Evolutionary conservation across 2,329 filamentous ascomycete genomes (phyloP), one percentile per base, ranked within the genome.

Genomic region (Claviceps cyperi): DNA sequence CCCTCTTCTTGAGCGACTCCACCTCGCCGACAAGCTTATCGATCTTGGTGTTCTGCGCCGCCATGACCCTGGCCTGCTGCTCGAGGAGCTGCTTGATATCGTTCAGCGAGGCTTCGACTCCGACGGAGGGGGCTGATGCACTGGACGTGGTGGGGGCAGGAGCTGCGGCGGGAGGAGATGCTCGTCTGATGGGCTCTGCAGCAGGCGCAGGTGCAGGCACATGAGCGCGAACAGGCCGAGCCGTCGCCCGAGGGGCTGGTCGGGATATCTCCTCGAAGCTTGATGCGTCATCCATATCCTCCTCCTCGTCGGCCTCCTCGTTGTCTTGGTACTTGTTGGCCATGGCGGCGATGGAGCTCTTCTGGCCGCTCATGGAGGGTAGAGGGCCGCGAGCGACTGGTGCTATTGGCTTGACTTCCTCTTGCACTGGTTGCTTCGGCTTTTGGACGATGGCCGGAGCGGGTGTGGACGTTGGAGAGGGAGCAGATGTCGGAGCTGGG

Each of bases 181-280:
- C 58, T n/a, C 66, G 57, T 53, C 64, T 67, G 40, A 32, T 50
- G 8, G 55, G 49, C 37, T 52, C 52, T 28, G 58, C 55, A 45
- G 54, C 35, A 19, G 58, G 54, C 43, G 53, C 52, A 24, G 53
- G 67, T 57, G 71, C 62, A 28, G 67, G 60, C 13, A 63, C 57
- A 21, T 70, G 64, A 60, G 75, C 75, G 48, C 62, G 48, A 21
- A 70, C 72, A 24, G 62, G 59, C 28, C 63, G 64, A 45, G 63
- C 52, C 19, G 67, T 64, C 21, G 64, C 58, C 45, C 84, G 82
- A 58, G 86, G 83, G 11, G 78, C 69, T 19, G 87, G 86, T 62
- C 87, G 88, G 35, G 83, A 67, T 35, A 92, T 76, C 62, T 95
- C 88, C 62, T 96, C 90, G 57, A 96, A 96, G 68, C 83, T 87